Evolutionary conservation across 129 eudicot genomes (phyloP).

Genomic region (Arctium minus): DNA sequence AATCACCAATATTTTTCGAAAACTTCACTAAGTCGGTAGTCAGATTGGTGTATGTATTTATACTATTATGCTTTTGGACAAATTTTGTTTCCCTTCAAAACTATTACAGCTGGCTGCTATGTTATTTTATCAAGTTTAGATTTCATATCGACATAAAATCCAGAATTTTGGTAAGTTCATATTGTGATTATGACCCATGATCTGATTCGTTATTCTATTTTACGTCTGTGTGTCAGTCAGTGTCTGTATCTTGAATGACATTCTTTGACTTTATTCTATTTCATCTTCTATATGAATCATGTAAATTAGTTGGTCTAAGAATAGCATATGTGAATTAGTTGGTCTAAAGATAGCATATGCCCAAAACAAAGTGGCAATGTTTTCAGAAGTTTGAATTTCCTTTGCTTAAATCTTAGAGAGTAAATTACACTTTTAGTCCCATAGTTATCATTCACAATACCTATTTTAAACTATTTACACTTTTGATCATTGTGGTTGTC

Average conservation of each 20-base stretch:
- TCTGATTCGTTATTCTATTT: background rate
- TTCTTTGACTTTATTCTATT: background rate
- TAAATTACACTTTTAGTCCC: no score
- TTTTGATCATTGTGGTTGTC: no score
- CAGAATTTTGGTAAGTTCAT: slow-evolving; percentile 3
- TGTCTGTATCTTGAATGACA: background rate
- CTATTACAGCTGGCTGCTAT: background rate
- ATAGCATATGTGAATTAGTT: no score
- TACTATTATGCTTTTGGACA: background rate
- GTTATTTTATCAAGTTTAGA: background rate
- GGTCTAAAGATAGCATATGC: no score
- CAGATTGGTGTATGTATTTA: background rate
- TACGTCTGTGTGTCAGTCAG: background rate
- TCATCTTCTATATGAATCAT: background rate
- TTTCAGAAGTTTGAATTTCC: no score
- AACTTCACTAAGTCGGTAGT: slow-evolving; percentile 34
- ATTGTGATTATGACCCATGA: background rate
- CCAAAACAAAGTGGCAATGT: no score
- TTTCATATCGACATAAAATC: background rate
- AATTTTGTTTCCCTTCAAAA: background rate
- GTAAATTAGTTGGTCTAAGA: no score
- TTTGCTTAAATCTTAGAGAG: no score
- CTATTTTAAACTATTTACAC: no score
- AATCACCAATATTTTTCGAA: slow-evolving; percentile 56
- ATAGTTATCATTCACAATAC: no score